Base-by-base conservation (phyloP, 192 early-diverging fungal species). In the Thamnidium elegans region DNA sequence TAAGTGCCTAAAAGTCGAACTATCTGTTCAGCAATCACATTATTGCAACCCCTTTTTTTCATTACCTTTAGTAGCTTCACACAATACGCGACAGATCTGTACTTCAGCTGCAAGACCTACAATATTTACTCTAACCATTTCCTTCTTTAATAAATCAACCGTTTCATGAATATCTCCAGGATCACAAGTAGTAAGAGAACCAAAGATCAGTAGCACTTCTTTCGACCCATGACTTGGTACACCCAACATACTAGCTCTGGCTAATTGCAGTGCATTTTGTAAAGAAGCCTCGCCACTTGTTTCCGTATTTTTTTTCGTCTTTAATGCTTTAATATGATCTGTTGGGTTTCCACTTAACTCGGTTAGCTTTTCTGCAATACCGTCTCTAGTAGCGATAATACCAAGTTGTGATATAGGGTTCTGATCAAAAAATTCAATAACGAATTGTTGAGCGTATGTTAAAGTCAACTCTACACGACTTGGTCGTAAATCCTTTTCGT, bases 351-450 rank as follows among this genome's bases (percentile, higher is more conserved):
- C 91, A 50, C 86, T 83, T 59, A 97, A 66, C n/a, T 96, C 95
- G 6, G 91, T 87, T 55, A 93, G 42, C 70, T 86, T 87, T 70
- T 96, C 92, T 1, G 93, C 93, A 55, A 93, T 68, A 34, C 91
- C 92, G 70, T 97, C 92, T 52, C 88, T 81, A 4, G 90, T 96
- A 2, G 86, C 81, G 11, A 97, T 82, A 3, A 99, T 70, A 11
- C 91, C 87, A 26, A 97, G 78, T 74, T 92, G 92, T 8, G 89
- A 89, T 21, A 99, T 88, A 0, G 96, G 95, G 70, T 99, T 99
- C 69, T 96, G 94, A 78, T 96, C 93, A 71, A 96, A 93, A 70
- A 86, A 99, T 69, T 97, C 95, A n/a, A 67, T 65, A 3, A 96
- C 74, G 66, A 93, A 99, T 44, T 82, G 75, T 53, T 87, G 87